Percentiles rank a stretch among this genome's conserved stretches.
phyloP scores from a whole-genome alignment of 164 flowering plant genomes.

The Vitis rotundifolia region DNA sequence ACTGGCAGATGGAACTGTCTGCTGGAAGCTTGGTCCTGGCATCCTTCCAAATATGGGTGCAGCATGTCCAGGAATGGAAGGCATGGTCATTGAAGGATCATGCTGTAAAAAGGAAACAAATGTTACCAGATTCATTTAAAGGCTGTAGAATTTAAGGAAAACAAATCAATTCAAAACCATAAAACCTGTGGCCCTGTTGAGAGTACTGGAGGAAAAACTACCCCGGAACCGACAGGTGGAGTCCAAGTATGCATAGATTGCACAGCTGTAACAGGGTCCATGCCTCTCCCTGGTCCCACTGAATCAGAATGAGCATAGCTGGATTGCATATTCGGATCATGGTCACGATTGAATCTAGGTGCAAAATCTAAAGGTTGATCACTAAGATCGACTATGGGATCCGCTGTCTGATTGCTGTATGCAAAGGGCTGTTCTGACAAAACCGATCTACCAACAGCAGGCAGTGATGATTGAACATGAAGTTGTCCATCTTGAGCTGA shows the following conservation, averaged over 20 bases:
- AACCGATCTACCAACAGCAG: constrained; percentile 35
- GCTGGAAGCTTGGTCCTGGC: constrained; percentile 58
- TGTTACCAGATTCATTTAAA: constrained; percentile 17
- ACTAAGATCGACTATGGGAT: constrained; percentile 34
- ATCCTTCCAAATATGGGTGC: constrained; percentile 62
- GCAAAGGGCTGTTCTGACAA: constrained; percentile 36
- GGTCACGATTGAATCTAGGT: constrained; percentile 45
- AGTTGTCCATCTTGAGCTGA: constrained; percentile 40
- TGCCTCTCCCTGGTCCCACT: constrained; percentile 35
- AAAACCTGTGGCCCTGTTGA: constrained; percentile 65
- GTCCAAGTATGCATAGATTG: constrained; percentile 57
- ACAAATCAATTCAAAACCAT: constrained; percentile 5
- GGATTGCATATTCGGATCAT: constrained; percentile 41
- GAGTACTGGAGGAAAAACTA: constrained; percentile 51
- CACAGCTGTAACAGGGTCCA: constrained; percentile 36
- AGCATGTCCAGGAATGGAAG: constrained; percentile 54
- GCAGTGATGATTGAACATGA: constrained; percentile 34
- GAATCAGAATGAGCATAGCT: constrained; percentile 47
- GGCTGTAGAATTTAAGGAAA: constrained; percentile 2
- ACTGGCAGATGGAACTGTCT: constrained; percentile 45
- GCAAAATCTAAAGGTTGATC: constrained; percentile 75
- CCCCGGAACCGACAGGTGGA: constrained; percentile 46
- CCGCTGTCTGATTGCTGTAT: constrained; percentile 39
- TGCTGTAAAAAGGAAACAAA: constrained; percentile 41
- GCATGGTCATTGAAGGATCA: constrained; percentile 57